A percentile compares a stretch with the other conserved stretches of the same genome.
These are phyloP conservation scores for Ascochyta koolunga DNA, from an alignment of 2,329 filamentous ascomycete genomes.

Conservation along the genomic window DNA sequence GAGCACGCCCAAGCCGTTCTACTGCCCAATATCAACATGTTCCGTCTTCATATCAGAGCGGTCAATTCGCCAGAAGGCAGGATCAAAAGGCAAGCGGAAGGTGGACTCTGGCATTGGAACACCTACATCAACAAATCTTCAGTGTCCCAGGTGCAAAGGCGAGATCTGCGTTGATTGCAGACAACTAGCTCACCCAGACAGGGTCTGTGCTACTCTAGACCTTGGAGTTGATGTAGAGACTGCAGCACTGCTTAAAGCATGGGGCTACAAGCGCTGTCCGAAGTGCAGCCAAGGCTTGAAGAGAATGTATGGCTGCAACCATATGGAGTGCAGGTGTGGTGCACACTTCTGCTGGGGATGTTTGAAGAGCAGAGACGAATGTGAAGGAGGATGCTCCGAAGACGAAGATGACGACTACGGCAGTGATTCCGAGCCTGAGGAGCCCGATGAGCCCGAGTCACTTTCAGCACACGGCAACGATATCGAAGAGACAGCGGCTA, in stretches of 20 bases:
- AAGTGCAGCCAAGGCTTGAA: slow-evolving; percentile 56
- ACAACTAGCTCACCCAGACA: slow-evolving; percentile 47
- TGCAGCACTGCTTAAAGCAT: slow-evolving; percentile 47
- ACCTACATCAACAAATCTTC: slow-evolving; percentile 33
- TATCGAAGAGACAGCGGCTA: background rate
- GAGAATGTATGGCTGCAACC: slow-evolving; percentile 57
- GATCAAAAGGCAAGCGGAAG: slow-evolving; percentile 27
- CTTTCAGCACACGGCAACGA: background rate
- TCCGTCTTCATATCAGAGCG: slow-evolving; percentile 54
- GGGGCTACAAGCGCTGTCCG: slow-evolving; percentile 58
- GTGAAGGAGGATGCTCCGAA: slow-evolving; percentile 29
- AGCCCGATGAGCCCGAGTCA: slow-evolving; percentile 29
- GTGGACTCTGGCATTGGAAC: slow-evolving; percentile 35
- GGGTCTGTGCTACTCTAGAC: slow-evolving; percentile 43
- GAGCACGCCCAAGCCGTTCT: slow-evolving; percentile 53
- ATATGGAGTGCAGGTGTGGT: slow-evolving; percentile 57
- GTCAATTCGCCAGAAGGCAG: slow-evolving; percentile 22
- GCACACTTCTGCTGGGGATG: slow-evolving; percentile 60
- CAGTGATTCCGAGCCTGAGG: slow-evolving; percentile 32
- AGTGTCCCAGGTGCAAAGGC: slow-evolving; percentile 53
- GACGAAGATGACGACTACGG: slow-evolving; percentile 31
- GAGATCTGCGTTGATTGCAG: slow-evolving; percentile 55
- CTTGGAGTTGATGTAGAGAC: slow-evolving; percentile 47
- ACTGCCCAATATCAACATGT: slow-evolving; percentile 57
- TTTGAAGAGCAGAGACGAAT: slow-evolving; percentile 40